Percentiles rank a stretch among this genome's conserved stretches.
These are phyloP conservation scores for Copromyces sp. DNA, from an alignment of 495 filamentous ascomycete genomes.

Conservation along the genomic window DNA sequence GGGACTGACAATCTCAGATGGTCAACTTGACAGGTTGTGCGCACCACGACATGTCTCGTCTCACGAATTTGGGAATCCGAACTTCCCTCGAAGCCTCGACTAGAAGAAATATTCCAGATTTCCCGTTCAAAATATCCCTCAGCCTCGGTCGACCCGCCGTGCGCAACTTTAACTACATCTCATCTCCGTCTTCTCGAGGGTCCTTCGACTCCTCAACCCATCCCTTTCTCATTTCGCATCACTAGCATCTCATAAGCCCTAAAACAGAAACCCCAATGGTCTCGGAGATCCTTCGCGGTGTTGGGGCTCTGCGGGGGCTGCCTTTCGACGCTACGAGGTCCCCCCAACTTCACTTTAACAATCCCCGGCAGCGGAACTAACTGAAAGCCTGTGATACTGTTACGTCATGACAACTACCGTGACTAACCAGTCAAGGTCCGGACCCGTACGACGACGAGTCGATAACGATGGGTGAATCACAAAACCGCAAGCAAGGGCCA, in stretches of 20 bases:
- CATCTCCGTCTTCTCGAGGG: background rate
- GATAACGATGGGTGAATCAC: background rate
- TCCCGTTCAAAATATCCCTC: background rate
- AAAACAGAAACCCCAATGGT: background rate
- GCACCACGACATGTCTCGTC: background rate
- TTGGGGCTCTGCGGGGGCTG: background rate
- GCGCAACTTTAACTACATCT: background rate
- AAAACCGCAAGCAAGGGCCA: background rate
- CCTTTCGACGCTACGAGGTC: background rate
- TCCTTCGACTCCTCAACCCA: background rate
- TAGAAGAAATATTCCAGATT: background rate
- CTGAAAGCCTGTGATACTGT: background rate
- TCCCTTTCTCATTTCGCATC: background rate
- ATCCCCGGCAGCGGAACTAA: background rate
- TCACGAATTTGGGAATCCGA: background rate
- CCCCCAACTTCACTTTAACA: background rate
- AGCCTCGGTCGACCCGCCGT: background rate
- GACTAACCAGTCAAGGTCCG: background rate
- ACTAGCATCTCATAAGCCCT: background rate
- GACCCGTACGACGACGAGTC: too few relatives aligned
- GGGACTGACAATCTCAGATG: background rate
- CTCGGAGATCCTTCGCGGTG: background rate
- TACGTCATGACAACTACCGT: background rate
- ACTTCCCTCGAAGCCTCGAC: background rate
- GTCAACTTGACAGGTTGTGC: background rate